A percentile compares a stretch with the other conserved stretches of the same genome.
phyloP scores from a whole-genome alignment of 768 basidiomycete species.

The Candolleomyces eurysporus region DNA sequence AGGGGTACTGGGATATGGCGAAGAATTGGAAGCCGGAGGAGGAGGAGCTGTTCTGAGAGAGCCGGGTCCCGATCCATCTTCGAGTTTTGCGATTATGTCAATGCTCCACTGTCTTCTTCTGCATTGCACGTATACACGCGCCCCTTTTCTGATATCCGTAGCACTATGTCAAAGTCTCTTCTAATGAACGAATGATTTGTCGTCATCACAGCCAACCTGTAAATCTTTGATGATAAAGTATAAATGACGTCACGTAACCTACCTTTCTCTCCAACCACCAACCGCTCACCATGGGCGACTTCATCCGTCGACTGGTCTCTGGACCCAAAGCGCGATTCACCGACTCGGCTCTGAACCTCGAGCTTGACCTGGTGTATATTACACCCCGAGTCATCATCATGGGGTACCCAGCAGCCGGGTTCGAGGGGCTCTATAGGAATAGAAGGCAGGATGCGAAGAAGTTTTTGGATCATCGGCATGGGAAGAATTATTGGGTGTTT shows the following conservation, averaged over 20 bases:
- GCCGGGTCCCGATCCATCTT: too few species aligned
- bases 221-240: neutral
- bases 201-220: too few species aligned
- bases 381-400: conserved; percentile 75
- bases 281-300: conserved; percentile 50
- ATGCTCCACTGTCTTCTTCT: too few species aligned
- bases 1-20: conserved; percentile 92
- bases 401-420: conserved; percentile 81
- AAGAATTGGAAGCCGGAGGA: conserved; percentile 89
- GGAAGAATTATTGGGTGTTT: conserved; percentile 82
- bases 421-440: conserved; percentile 82
- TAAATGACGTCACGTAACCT: neutral
- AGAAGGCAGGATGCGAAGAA: conserved; percentile 68
- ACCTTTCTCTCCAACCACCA: neutral
- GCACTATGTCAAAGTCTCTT: too few species aligned
- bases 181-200: too few species aligned
- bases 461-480: conserved; percentile 73
- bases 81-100: too few species aligned
- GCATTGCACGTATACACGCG: too few species aligned
- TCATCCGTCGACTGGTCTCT: conserved; percentile 73
- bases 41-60: conserved; percentile 59
- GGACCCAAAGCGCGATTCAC: conserved; percentile 77
- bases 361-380: conserved; percentile 71
- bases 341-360: conserved; percentile 63
- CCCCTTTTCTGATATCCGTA: too few species aligned